Evolutionary conservation across 306 rosid species (phyloP), one percentile per base, ranked within the genome.

Genomic region (Senna siamea): DNA sequence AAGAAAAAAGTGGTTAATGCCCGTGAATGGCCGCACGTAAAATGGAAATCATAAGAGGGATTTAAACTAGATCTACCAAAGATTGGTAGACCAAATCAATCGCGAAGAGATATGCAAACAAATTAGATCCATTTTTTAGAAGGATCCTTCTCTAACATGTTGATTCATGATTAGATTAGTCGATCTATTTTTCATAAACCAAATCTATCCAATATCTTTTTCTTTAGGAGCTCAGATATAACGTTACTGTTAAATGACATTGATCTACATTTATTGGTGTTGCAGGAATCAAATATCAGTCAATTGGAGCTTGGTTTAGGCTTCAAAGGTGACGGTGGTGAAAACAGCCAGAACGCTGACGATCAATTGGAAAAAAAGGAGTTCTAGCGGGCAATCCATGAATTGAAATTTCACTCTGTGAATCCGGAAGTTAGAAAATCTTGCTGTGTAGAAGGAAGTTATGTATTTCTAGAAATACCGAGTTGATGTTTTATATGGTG

Each of bases 281-380:
- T 76, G 57, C 87, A 81, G 88, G 87, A 71, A 73, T 79, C 87
- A 50, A 51, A 78, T 48, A 70, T 44, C 1, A 73, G 51, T 46
- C 62, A 69, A 62, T 69, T 85, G 86, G 89, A 90, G 75, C 78
- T 86, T 20, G 93, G 59, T 71, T 83, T 86, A 62, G 81, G 78
- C 69, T 74, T 86, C 58, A 80, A 80, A 30, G 87, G 87, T 53
- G 77, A 72, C 69, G 41, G 55, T 34, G 68, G 15, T 20, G 77
- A 76, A 58, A 64, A 15, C 69, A 76, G 46, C 43, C 77, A 40
- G 62, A 64, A 40, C 69, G 28, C 22, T 17, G 86, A 74, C 62
- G 74, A 44, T 74, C 80, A 65, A 67, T 53, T 55, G 52, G 52
- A 76, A 59, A 53, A 73, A 60, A 23, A 57, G 50, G 54, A 47